Conservation (phyloP, 768 basidiomycete genomes). For the Leccinum subgranulosum region DNA sequence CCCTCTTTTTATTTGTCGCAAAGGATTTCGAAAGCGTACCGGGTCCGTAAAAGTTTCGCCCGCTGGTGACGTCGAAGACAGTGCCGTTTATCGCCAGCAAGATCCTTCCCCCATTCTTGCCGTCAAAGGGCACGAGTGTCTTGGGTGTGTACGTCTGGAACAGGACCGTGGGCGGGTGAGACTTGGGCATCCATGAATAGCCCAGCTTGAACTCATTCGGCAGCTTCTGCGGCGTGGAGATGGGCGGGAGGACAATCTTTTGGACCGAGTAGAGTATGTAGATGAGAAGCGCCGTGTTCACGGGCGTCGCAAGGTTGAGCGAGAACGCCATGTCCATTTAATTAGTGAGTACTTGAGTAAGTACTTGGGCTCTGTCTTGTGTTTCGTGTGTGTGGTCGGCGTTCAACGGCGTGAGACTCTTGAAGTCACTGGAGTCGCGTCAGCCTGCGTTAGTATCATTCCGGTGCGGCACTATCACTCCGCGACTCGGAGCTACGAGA, state of each 20-base stretch:
- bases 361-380: too few species aligned
- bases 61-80: slow-evolving; percentile 92
- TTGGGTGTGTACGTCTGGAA: slow-evolving; percentile 79
- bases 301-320: slow-evolving; percentile 59
- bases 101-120: slow-evolving; percentile 66
- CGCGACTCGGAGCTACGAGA: too few species aligned
- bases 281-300: slow-evolving; percentile 74
- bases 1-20: neutral
- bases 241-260: slow-evolving; percentile 70
- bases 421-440: too few species aligned
- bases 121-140: slow-evolving; percentile 65
- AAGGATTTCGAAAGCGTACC: slow-evolving; percentile 45
- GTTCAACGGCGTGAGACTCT: too few species aligned
- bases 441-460: too few species aligned
- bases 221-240: slow-evolving; percentile 43
- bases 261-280: slow-evolving; percentile 79
- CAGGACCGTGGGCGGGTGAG: slow-evolving; percentile 74
- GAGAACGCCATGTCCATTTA: slow-evolving; percentile 34
- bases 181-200: slow-evolving; percentile 91
- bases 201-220: slow-evolving; percentile 74
- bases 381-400: too few species aligned
- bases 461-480: too few species aligned
- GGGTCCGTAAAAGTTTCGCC: slow-evolving; percentile 92
- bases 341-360: too few species aligned
- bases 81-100: slow-evolving; percentile 81